phyloP scores from a whole-genome alignment of 2,329 filamentous ascomycete genomes.

The Fusarium chuoi region DNA sequence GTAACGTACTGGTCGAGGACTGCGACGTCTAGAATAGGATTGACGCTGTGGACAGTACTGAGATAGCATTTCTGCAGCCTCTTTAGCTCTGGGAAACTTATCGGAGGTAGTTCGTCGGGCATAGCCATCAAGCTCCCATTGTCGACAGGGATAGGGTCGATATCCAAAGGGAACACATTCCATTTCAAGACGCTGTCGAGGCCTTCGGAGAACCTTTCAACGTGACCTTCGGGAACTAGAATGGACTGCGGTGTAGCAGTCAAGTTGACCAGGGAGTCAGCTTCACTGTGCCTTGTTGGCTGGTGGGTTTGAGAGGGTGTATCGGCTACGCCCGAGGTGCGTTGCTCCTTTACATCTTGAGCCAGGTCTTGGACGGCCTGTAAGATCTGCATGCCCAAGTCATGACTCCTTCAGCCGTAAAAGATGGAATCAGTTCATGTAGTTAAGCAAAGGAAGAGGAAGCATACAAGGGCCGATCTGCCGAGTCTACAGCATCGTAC shows the following conservation, averaged over 20 bases:
- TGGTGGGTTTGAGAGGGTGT: neutral
- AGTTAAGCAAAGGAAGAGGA: neutral
- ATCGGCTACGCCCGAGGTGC: accelerated
- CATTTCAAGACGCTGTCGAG: neutral
- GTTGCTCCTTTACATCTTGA: neutral
- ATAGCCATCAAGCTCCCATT: neutral
- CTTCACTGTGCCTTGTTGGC: neutral
- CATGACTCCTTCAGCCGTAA: neutral
- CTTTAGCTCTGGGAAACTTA: neutral
- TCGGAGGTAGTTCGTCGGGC: neutral
- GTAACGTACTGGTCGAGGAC: neutral
- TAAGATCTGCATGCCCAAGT: neutral
- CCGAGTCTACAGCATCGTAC: neutral
- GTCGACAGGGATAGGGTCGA: neutral
- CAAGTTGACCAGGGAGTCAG: neutral
- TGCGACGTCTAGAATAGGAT: neutral
- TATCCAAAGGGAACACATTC: neutral
- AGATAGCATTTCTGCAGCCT: neutral
- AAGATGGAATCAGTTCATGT: too few relatives aligned
- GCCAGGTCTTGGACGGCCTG: neutral
- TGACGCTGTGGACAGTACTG: neutral
- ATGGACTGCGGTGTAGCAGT: neutral
- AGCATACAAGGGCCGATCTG: neutral
- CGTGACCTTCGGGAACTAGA: neutral
- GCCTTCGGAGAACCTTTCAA: neutral